Evolutionary conservation across 441 rosid species (phyloP).

Genomic region (Adansonia madagascariensis): DNA sequence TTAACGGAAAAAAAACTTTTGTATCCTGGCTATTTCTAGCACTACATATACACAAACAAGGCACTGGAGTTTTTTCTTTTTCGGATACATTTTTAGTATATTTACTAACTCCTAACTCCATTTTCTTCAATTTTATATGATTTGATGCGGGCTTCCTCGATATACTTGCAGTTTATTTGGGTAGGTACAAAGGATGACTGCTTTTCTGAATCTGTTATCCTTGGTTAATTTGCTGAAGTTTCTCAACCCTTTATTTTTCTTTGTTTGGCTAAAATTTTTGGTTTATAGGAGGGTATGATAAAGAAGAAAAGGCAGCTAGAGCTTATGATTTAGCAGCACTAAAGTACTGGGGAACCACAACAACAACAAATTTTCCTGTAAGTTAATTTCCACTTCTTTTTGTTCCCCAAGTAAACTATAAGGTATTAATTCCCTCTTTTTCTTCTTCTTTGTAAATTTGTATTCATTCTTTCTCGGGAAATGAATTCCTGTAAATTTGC

Average conservation of each 20-base stretch:
- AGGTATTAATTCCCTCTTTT: not conserved
- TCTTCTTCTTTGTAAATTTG: not conserved
- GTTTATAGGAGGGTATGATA: constrained; percentile 68
- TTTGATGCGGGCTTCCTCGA: constrained; percentile 33
- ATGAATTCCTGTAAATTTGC: not conserved
- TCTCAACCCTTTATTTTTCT: not conserved
- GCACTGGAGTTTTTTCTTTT: not conserved
- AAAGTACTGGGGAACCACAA: constrained; percentile 74
- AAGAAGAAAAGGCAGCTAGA: constrained; percentile 80
- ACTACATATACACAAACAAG: not conserved
- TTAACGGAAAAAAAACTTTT: no score
- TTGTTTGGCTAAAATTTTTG: not conserved
- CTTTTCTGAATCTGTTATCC: not conserved
- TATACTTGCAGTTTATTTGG: constrained; percentile 75
- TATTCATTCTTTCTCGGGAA: not conserved
- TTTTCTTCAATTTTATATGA: constrained; percentile 24
- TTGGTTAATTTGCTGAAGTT: no score
- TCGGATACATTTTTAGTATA: not conserved
- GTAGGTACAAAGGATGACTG: constrained; percentile 45
- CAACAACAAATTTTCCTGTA: constrained; percentile 74
- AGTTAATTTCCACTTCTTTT: constrained; percentile 20
- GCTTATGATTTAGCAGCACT: constrained; percentile 78
- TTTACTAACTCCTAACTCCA: constrained; percentile 30
- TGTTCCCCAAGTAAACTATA: not conserved
- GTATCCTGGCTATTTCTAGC: not conserved